phyloP scores from a whole-genome alignment of 1,284 basidiomycete species.

The Volvariella volvacea region DNA sequence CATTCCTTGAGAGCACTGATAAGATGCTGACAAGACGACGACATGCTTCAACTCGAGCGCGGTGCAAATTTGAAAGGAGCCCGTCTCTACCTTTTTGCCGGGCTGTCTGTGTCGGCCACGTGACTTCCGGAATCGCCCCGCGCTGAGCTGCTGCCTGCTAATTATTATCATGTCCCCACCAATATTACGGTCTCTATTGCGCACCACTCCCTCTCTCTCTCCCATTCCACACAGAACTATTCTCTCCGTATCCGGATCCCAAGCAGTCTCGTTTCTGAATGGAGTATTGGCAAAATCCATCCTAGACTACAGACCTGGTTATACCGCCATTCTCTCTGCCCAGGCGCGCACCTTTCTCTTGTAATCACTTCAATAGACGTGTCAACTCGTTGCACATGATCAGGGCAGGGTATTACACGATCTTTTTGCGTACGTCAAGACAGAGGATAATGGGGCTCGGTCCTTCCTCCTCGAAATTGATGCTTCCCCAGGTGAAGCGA shows the following conservation, averaged over 20 bases:
- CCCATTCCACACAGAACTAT: constrained; percentile 60
- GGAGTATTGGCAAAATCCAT: constrained; percentile 73
- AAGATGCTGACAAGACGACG: constrained; percentile 71
- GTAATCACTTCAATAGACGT: constrained; percentile 9
- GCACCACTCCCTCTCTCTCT: constrained; percentile 51
- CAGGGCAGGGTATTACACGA: constrained; percentile 91
- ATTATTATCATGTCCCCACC: constrained; percentile 3
- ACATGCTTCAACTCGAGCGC: constrained; percentile 46
- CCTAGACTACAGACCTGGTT: constrained; percentile 51
- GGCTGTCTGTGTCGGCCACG: background rate
- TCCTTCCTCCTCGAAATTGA: constrained; percentile 77
- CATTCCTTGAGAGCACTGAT: constrained; percentile 73
- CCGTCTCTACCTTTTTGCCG: background rate
- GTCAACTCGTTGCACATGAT: constrained; percentile 8
- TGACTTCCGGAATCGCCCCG: too few relatives aligned
- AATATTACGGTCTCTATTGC: constrained; percentile 21
- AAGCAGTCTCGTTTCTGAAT: constrained; percentile 84
- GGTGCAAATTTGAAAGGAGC: too few relatives aligned
- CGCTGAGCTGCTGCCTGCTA: background rate
- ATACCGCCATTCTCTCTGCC: constrained; percentile 81
- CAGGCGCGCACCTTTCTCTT: constrained; percentile 49
- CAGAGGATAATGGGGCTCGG: constrained; percentile 36
- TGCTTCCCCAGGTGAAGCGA: constrained; percentile 46
- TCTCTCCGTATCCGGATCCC: constrained; percentile 74
- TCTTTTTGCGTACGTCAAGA: constrained; percentile 74